Percentiles rank a stretch among this genome's conserved stretches.
Evolutionary conservation across 2,329 filamentous ascomycete genomes (phyloP).

Genomic region (Tolypocladium amazonense): DNA sequence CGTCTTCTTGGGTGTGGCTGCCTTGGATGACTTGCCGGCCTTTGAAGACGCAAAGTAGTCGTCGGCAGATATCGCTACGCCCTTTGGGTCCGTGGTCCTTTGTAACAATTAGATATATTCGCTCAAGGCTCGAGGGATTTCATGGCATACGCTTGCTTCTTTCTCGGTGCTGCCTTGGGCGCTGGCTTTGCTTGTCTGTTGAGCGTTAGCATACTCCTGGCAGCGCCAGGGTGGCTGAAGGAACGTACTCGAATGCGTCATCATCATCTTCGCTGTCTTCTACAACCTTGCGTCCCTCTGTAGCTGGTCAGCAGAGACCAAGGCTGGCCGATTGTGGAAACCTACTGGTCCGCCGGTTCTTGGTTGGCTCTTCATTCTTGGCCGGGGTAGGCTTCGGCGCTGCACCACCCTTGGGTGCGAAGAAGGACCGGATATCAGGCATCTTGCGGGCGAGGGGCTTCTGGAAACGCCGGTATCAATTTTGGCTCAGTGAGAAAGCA

Average conservation of each 20-base stretch:
- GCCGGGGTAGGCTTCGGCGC: slow-evolving; percentile 36
- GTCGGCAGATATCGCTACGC: slow-evolving; percentile 42
- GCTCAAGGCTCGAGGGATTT: not conserved
- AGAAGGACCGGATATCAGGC: slow-evolving; percentile 90
- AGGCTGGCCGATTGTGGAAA: not conserved
- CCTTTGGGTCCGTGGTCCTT: slow-evolving; percentile 32
- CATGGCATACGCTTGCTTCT: slow-evolving; percentile 41
- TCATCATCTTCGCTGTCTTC: slow-evolving; percentile 77
- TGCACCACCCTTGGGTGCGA: slow-evolving; percentile 61
- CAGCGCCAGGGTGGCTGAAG: not conserved
- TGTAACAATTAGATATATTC: not conserved
- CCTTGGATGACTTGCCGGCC: slow-evolving; percentile 24
- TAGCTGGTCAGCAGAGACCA: slow-evolving; percentile 8
- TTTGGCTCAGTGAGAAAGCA: not conserved
- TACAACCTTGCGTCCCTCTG: slow-evolving; percentile 56
- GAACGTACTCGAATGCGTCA: slow-evolving; percentile 27
- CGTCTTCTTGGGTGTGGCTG: slow-evolving; percentile 26
- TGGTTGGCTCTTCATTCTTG: slow-evolving; percentile 32
- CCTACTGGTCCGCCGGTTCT: slow-evolving; percentile 36
- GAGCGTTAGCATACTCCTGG: slow-evolving; percentile 6
- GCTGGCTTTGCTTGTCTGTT: slow-evolving; percentile 41
- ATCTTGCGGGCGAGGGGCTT: slow-evolving; percentile 33
- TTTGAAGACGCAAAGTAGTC: slow-evolving; percentile 46
- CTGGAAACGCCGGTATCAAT: not conserved
- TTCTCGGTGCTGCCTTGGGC: slow-evolving; percentile 36